Base-by-base conservation (phyloP, 2,329 filamentous ascomycete species). In the Fusarium irregulare region DNA sequence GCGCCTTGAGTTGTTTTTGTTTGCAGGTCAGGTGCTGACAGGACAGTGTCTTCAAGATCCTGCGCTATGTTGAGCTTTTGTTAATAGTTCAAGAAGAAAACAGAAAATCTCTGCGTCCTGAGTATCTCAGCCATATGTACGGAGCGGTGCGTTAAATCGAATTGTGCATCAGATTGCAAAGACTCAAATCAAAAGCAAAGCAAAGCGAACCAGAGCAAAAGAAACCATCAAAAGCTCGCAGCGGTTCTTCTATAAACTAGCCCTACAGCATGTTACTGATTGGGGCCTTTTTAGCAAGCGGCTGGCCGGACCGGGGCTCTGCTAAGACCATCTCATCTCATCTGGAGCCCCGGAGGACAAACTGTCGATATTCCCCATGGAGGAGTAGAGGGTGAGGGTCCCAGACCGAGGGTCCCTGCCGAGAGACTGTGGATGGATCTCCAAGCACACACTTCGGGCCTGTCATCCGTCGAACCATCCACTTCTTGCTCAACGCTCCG, bases 281-380 rank as follows among this genome's bases (percentile, higher is more conserved):
- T 50, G 56, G 48, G 48, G 23, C 50, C 61, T 46, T 53, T 68
- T 62, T 54, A 62, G 45, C 44, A 47, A 54, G 56, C 72, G 72
- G 72, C 64, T 74, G 68, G 41, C 56, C 72, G 72, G 72, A 74
- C 72, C 72, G 70, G 68, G 53, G 59, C 64, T 68, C 60, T 73
- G 61, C 59, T 41, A 63, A 58, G 58, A 46, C 58, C 64, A 66
- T 58, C 48, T 74, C 60, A 57, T 60, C 50, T 74, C 60, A 49
- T 45, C 57, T 57, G 54, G 56, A 46, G 14, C 46, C 48, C 50
- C 60, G 59, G 64, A 67, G n/a, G 59, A 45, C 51, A 56, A 45
- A 57, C 55, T 68, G 30, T 72, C 53, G 51, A 55, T 69, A 47
- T 53, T 41, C 49, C 56, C 30, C 47, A 51, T 64, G 30, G 37